phyloP scores from a whole-genome alignment of 2,329 filamentous ascomycete genomes.

The Phyllosticta capitalensis region DNA sequence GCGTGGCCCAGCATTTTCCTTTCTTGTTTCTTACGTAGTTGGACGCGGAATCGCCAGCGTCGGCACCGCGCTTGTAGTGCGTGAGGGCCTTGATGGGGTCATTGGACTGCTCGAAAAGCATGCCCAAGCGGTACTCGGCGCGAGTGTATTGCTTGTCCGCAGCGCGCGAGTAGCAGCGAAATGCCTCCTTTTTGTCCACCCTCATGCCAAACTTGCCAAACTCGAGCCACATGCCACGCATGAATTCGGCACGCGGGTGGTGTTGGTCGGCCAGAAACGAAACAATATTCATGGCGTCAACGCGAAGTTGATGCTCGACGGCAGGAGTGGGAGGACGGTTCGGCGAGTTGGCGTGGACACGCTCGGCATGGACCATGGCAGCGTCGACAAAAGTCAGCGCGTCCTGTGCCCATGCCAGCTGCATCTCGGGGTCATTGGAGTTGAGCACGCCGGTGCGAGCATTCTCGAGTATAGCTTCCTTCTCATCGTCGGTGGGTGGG shows the following conservation, averaged over 20 bases:
- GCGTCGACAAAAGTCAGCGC: constrained; percentile 82
- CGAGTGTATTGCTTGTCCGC: constrained; percentile 76
- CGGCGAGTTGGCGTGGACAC: constrained; percentile 50
- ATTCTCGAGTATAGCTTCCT: constrained; percentile 80
- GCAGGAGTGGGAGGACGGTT: constrained; percentile 69
- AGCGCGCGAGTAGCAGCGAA: constrained; percentile 74
- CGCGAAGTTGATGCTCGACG: constrained; percentile 76
- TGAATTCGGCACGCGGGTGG: constrained; percentile 89
- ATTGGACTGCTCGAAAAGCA: constrained; percentile 94
- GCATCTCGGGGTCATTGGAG: constrained; percentile 91
- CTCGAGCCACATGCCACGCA: constrained; percentile 92
- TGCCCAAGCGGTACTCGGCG: constrained; percentile 93
- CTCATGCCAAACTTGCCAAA: constrained; percentile 92
- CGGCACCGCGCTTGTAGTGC: constrained; percentile 78
- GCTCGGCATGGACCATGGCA: constrained; percentile 63
- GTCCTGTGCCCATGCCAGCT: constrained; percentile 93
- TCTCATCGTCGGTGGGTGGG: constrained; percentile 86
- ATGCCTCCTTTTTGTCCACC: constrained; percentile 90
- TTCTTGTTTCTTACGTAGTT: constrained; percentile 40
- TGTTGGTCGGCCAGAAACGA: constrained; percentile 81
- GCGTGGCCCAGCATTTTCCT: constrained; percentile 35
- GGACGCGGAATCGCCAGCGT: constrained; percentile 76
- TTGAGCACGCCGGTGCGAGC: constrained; percentile 76
- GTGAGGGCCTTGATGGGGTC: constrained; percentile 83
- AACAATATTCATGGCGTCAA: constrained; percentile 87